Conservation (phyloP, 257 asterid genomes). For the Rhazya stricta region DNA sequence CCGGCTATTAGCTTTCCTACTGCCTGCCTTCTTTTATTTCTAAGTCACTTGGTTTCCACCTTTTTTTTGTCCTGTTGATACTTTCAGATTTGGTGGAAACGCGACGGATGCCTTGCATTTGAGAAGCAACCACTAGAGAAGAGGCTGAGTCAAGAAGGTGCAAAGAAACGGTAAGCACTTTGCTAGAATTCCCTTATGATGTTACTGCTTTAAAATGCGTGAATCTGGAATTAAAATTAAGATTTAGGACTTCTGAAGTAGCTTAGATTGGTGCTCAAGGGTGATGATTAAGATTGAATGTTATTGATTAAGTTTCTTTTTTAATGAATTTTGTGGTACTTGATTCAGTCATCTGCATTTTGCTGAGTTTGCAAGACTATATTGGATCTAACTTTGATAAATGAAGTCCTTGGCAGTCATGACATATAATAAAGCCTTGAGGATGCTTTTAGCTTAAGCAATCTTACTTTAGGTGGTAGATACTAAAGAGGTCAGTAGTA, state of each 20-base stretch:
- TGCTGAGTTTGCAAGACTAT: not conserved
- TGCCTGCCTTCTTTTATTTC: constrained; percentile 5
- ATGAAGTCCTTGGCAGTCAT: not conserved
- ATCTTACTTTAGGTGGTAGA: not conserved
- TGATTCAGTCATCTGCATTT: not conserved
- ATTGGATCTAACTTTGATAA: not conserved
- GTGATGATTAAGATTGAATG: not conserved
- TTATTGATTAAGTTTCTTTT: not conserved
- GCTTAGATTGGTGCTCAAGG: not conserved
- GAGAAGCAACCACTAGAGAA: constrained; percentile 73
- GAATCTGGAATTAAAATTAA: not conserved
- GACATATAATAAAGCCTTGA: not conserved
- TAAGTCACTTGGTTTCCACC: constrained; percentile 11
- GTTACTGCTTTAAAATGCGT: not conserved
- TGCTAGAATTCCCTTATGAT: not conserved
- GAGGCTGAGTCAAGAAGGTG: constrained; percentile 63
- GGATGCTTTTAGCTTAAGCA: not conserved
- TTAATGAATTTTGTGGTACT: not conserved
- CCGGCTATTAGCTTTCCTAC: not conserved
- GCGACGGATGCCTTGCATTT: constrained; percentile 98
- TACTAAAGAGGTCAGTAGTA: not conserved
- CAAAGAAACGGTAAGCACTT: constrained; percentile 22
- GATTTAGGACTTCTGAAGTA: not conserved
- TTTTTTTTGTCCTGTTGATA: constrained; percentile 21
- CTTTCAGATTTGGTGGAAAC: constrained; percentile 97